Evolutionary conservation across 495 filamentous ascomycete species (phyloP).

Genomic region (Neurospora cerealis): DNA sequence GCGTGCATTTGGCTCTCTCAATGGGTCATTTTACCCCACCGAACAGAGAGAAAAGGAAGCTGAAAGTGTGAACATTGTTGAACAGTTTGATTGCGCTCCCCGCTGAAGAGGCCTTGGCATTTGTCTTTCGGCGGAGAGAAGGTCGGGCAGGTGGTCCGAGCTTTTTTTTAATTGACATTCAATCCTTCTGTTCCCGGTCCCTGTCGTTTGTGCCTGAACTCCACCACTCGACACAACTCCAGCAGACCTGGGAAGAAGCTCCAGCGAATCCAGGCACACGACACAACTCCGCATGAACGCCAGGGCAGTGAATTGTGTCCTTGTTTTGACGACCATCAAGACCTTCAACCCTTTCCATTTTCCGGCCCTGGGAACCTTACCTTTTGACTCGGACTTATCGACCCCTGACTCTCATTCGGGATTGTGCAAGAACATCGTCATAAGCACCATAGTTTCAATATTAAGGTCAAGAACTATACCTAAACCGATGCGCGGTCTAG

Average conservation of each 20-base stretch:
- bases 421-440: neutral
- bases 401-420: neutral
- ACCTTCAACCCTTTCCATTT: neutral
- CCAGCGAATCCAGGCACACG: neutral
- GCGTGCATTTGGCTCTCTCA: neutral
- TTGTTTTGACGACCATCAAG: neutral
- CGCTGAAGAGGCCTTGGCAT: neutral
- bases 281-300: neutral
- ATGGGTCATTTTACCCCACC: neutral
- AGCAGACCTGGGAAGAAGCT: neutral
- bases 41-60: neutral
- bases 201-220: neutral
- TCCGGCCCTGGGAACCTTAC: neutral
- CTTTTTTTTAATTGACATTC: neutral
- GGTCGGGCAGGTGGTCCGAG: neutral
- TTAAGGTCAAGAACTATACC: too few species aligned
- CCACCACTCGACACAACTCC: neutral
- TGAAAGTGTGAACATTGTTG: neutral
- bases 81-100: neutral
- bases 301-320: neutral
- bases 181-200: neutral
- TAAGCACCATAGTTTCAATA: neutral
- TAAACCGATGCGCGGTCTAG: neutral
- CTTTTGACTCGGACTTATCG: neutral
- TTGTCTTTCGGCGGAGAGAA: neutral